Percentiles rank a stretch among this genome's conserved stretches.
Evolutionary conservation across 2,329 filamentous ascomycete genomes (phyloP).

Genomic region (Cercospora sesami): DNA sequence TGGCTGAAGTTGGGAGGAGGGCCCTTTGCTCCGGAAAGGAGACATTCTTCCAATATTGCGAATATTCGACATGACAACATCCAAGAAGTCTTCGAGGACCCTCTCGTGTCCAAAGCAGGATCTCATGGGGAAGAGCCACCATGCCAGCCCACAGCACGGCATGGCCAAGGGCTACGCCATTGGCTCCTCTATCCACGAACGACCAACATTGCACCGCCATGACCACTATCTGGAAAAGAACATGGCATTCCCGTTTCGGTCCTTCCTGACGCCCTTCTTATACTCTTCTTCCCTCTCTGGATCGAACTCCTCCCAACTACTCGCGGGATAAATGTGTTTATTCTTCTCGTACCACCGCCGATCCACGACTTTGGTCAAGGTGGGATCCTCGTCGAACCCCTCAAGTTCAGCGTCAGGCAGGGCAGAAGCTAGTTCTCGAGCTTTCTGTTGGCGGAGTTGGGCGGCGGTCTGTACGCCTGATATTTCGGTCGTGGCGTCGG

Average conservation of each 20-base stretch:
- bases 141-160: neutral
- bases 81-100: neutral
- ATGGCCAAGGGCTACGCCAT: neutral
- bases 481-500: conserved; percentile 1
- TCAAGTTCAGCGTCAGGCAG: conserved; percentile 61
- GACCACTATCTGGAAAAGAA: conserved; percentile 52
- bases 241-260: conserved; percentile 86
- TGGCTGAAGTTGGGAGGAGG: neutral
- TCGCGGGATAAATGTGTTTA: conserved; percentile 97
- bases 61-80: neutral
- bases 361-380: conserved; percentile 89
- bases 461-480: conserved; percentile 30
- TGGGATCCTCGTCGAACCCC: conserved; percentile 74
- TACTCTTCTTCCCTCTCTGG: conserved; percentile 86
- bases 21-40: neutral
- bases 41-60: neutral
- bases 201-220: neutral
- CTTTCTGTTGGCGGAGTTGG: conserved; percentile 28
- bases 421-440: conserved; percentile 29
- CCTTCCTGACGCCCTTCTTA: conserved; percentile 71
- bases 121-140: too few species aligned
- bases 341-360: conserved; percentile 95
- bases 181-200: neutral
- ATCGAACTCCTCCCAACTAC: conserved; percentile 93
- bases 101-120: neutral